These are phyloP conservation scores for Fusarium luffae DNA, from an alignment of 2,329 filamentous ascomycete genomes.

Conservation along the genomic window DNA sequence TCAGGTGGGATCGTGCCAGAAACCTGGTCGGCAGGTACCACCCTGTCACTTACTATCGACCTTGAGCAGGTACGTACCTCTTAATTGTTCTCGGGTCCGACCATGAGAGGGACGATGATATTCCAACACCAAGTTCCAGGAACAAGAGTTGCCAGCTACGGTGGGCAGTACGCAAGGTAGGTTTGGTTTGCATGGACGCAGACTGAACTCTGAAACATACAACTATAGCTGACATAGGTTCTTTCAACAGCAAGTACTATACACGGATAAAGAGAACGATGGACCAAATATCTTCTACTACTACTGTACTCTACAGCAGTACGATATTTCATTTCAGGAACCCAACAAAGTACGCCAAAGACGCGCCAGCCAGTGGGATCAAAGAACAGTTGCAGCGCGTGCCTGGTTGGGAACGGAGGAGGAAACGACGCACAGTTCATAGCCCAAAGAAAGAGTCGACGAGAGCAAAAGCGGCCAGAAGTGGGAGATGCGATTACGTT, in stretches of 20 bases:
- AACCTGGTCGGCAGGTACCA: slow-evolving; percentile 36
- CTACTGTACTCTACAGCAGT: slow-evolving; percentile 1
- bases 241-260: background rate
- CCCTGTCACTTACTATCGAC: slow-evolving; percentile 29
- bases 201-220: background rate
- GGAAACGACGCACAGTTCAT: slow-evolving; percentile 28
- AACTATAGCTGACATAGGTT: background rate
- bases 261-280: background rate
- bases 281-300: background rate
- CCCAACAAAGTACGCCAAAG: slow-evolving; percentile 14
- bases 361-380: slow-evolving; percentile 23
- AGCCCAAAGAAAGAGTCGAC: slow-evolving; percentile 39
- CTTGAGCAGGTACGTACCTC: background rate
- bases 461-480: slow-evolving; percentile 43
- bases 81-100: background rate
- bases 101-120: background rate
- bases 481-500: slow-evolving; percentile 44
- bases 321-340: background rate
- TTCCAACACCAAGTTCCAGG: background rate
- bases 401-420: slow-evolving; percentile 37
- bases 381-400: slow-evolving; percentile 33
- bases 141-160: background rate
- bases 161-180: background rate
- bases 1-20: slow-evolving; percentile 42
- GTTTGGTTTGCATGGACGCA: background rate